A percentile compares a stretch with the other conserved stretches of the same genome.
phyloP scores from a whole-genome alignment of 2,329 filamentous ascomycete species.

The Amesomyces nigricolor region DNA sequence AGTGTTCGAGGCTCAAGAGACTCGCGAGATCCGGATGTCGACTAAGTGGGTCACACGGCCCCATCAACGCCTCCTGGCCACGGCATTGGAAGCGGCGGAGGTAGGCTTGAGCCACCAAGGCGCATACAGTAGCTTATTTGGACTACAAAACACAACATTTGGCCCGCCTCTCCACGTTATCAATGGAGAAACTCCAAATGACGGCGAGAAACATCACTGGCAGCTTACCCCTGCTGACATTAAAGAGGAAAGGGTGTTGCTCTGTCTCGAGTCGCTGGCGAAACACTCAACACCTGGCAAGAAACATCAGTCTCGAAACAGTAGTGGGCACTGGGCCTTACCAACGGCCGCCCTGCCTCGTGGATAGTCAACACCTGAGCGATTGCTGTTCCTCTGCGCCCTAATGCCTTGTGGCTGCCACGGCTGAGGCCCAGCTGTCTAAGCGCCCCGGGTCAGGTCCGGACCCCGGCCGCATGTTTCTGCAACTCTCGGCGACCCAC shows the following conservation, averaged over 20 bases:
- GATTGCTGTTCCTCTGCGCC: slow-evolving; percentile 9
- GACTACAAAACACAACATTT: background rate
- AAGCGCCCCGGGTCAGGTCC: slow-evolving; percentile 17
- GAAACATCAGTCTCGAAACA: slow-evolving; percentile 12
- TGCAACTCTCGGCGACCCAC: background rate
- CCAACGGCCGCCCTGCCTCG: slow-evolving; percentile 1
- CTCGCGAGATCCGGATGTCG: too few relatives aligned
- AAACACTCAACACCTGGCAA: background rate
- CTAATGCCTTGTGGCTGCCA: slow-evolving; percentile 3
- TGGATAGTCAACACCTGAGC: slow-evolving; percentile 14
- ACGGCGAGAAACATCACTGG: background rate
- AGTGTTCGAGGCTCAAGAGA: too few relatives aligned
- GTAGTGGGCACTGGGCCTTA: background rate
- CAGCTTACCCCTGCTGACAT: background rate
- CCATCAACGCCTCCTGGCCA: too few relatives aligned
- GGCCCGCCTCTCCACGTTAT: background rate
- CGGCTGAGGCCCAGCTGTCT: slow-evolving; percentile 9
- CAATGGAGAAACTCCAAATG: background rate
- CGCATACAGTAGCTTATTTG: too few relatives aligned
- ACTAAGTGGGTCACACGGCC: too few relatives aligned
- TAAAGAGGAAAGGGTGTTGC: background rate
- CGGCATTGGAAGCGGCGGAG: too few relatives aligned
- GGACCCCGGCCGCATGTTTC: slow-evolving; percentile 13
- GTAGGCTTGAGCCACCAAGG: too few relatives aligned
- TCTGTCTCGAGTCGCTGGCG: slow-evolving; percentile 3